Evolutionary conservation across 352 stramenopile species (phyloP), one percentile per base, ranked within the genome.

Genomic region (Phytophthora fragariae): DNA sequence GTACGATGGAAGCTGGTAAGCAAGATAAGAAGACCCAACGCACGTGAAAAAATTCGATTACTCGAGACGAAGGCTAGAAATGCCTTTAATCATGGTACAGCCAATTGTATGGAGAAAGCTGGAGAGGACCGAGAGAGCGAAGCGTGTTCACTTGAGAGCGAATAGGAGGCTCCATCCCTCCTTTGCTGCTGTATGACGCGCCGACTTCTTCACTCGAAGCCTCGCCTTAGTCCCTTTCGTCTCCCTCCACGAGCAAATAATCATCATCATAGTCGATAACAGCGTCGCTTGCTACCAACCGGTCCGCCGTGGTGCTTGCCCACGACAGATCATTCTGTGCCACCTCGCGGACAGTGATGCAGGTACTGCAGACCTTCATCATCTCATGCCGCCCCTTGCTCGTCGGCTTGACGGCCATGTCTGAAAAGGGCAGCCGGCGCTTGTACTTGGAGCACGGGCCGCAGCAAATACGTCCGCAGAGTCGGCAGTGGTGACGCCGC

Each of bases 401-500:
- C n/a, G 75, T 71, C 39, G 65, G 68, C 69, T 89, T 91, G 44
- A 78, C 27, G 14, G 61, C 65, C 58, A 80, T 62, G n/a, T 85
- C 75, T 6, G 68, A 76, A 63, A 94, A 92, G 0, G 83, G 84
- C 29, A 95, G 81, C 21, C 59, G 74, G 5, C 87, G 83, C 68
- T 94, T 94, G 81, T 89, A 90, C 60, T 86, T 92, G 68, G 87
- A 92, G 75, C 89, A 96, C 14, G 84, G 83, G 0, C 84, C 83
- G 44, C 89, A 96, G 65, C 88, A 93, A 65, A 94, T 85, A n/a
- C 89, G 89, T 3, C 89, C 89, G 62, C 89, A 96, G 29, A 96
- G 80, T 27, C 89, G 84, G 59, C 89, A 96, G 77, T 96, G 89
- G 59, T 96, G 89, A 21, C 86, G 85, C 12, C 89, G 86, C 62